Evolutionary conservation across 2,329 filamentous ascomycete genomes (phyloP).

Genomic region (Ophiostoma perfectum): DNA sequence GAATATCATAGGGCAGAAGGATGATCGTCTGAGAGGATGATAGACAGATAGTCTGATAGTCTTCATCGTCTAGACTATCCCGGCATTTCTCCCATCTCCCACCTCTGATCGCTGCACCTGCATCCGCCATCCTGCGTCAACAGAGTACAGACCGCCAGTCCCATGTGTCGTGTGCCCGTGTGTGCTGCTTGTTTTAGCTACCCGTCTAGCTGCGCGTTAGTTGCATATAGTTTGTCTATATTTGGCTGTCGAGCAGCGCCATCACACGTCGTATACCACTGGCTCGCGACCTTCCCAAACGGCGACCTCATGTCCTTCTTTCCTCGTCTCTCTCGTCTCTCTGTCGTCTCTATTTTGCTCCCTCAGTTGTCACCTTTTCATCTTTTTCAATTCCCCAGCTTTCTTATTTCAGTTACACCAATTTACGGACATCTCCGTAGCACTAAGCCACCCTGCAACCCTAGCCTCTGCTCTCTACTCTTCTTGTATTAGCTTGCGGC

Average conservation of each 20-base stretch:
- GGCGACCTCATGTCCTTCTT: background rate
- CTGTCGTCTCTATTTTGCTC: no score
- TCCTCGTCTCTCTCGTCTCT: background rate
- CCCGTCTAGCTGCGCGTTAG: no score
- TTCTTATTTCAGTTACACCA: background rate
- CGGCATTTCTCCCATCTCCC: background rate
- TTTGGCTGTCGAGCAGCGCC: background rate
- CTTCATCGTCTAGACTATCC: background rate
- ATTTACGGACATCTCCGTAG: constrained; percentile 4
- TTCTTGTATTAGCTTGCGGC: background rate
- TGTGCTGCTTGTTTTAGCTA: background rate
- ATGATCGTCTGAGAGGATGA: background rate
- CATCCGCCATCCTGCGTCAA: background rate
- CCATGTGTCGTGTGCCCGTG: background rate
- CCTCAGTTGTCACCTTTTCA: no score
- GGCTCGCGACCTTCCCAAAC: background rate
- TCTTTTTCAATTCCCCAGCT: constrained; percentile 8
- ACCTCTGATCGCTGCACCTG: background rate
- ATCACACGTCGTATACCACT: background rate
- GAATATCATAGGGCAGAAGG: background rate
- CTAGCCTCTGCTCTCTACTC: background rate
- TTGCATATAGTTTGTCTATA: no score
- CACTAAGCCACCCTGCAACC: background rate
- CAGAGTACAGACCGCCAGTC: background rate
- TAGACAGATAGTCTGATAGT: background rate